Percentiles rank a stretch among this genome's conserved stretches.
Conservation (phyloP, 2,329 filamentous ascomycete genomes). For the Blastomyces gilchristii region DNA sequence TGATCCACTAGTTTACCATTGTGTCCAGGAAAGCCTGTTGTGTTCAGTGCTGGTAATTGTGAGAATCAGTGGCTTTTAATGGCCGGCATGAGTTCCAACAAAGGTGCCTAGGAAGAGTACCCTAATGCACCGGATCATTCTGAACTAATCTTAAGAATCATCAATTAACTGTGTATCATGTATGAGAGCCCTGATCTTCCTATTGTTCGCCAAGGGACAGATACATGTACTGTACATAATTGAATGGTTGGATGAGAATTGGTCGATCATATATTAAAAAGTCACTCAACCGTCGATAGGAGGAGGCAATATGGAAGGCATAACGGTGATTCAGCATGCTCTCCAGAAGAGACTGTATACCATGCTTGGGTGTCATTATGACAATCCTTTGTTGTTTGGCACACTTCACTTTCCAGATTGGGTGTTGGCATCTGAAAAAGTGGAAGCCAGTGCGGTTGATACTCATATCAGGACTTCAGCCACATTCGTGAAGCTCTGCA, state of each 20-base stretch:
- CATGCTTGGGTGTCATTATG: neutral
- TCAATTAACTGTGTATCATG: neutral
- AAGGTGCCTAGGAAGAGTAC: neutral
- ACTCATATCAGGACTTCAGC: neutral
- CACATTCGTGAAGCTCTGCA: neutral
- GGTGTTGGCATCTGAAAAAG: neutral
- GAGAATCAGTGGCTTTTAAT: neutral
- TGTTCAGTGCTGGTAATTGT: neutral
- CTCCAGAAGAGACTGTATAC: neutral
- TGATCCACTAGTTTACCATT: neutral
- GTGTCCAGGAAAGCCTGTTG: neutral
- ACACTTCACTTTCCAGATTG: neutral
- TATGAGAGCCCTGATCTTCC: neutral
- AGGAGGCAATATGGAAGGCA: no score
- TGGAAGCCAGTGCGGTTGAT: neutral
- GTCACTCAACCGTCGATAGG: neutral
- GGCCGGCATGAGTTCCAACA: neutral
- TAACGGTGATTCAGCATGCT: neutral
- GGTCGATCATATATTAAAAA: neutral
- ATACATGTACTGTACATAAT: neutral
- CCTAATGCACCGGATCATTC: no score
- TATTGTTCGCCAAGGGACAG: neutral
- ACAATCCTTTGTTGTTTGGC: neutral
- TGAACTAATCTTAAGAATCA: neutral
- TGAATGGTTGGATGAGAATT: neutral